phyloP scores from a whole-genome alignment of 495 filamentous ascomycete genomes.

The Neurospora sp. region DNA sequence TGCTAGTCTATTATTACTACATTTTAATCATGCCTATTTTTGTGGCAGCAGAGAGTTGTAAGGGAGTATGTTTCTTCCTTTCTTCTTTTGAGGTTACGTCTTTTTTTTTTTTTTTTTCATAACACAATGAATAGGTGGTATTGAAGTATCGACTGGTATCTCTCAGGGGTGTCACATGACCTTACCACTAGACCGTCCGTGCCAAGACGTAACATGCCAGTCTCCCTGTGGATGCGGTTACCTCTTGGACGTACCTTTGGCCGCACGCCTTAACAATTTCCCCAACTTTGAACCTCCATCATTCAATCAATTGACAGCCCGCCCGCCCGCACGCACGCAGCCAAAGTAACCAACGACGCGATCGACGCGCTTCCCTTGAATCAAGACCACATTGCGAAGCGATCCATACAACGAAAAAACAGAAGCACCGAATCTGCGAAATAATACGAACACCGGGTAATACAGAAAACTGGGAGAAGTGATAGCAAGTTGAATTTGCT shows the following conservation, averaged over 20 bases:
- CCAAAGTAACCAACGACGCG: neutral
- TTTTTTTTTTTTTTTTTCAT: no score
- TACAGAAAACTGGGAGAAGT: neutral
- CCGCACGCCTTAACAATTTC: neutral
- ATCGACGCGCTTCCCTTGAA: neutral
- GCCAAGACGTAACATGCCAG: neutral
- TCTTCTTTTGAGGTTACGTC: no score
- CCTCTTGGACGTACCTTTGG: neutral
- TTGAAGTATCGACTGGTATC: neutral
- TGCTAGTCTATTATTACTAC: neutral
- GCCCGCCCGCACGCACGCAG: neutral
- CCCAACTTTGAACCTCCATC: neutral
- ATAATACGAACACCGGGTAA: neutral
- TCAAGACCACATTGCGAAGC: neutral
- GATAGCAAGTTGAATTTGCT: neutral
- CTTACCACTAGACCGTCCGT: neutral
- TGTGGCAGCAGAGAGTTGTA: no score
- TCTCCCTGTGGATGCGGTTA: neutral
- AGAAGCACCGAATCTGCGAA: neutral
- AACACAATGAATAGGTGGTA: no score
- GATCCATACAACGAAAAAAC: neutral
- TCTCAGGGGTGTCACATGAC: neutral
- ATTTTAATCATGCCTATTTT: neutral
- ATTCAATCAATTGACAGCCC: neutral
- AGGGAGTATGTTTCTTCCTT: no score